Evolutionary conservation across 2,329 filamentous ascomycete species (phyloP).

Genomic region (Sporothrix dimorphospora): DNA sequence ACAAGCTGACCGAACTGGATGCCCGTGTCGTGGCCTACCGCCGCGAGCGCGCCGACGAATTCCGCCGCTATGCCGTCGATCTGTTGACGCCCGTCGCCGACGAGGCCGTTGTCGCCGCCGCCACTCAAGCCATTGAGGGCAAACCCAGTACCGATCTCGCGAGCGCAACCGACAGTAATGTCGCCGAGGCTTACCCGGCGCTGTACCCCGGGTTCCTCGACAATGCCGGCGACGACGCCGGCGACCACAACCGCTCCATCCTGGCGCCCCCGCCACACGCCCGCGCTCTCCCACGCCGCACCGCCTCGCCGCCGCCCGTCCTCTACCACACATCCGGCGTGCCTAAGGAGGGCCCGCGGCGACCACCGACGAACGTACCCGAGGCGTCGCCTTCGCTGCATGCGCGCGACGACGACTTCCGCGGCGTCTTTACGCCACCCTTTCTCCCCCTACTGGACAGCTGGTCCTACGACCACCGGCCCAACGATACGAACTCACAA

Average conservation of each 20-base stretch:
- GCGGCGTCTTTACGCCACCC: conserved; percentile 64
- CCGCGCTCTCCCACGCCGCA: conserved; percentile 33
- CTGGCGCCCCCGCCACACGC: conserved; percentile 26
- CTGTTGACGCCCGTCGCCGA: conserved; percentile 53
- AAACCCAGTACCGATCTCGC: conserved; percentile 40
- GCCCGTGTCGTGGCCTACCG: conserved; percentile 60
- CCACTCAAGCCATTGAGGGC: conserved; percentile 51
- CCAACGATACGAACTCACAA: conserved; percentile 31
- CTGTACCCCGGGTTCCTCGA: conserved; percentile 41
- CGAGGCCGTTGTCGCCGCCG: conserved; percentile 51
- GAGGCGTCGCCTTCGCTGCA: conserved; percentile 35
- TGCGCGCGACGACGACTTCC: conserved; percentile 60
- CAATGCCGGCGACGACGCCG: conserved; percentile 32
- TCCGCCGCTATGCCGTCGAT: conserved; percentile 56
- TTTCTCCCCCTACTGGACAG: conserved; percentile 65
- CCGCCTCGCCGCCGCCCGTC: conserved; percentile 45
- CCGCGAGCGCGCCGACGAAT: conserved; percentile 60
- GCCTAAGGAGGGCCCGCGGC: conserved; percentile 42
- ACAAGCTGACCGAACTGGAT: conserved; percentile 60
- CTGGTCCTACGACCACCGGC: conserved; percentile 28
- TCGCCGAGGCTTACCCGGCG: conserved; percentile 49
- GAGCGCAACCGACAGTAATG: conserved; percentile 10
- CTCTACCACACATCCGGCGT: conserved; percentile 46
- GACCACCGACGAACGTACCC: conserved; percentile 3
- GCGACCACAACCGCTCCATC: conserved; percentile 37